These are phyloP conservation scores for Arthrobotrys musiformis DNA, from an alignment of 2,329 filamentous ascomycete species.

Conservation along the genomic window DNA sequence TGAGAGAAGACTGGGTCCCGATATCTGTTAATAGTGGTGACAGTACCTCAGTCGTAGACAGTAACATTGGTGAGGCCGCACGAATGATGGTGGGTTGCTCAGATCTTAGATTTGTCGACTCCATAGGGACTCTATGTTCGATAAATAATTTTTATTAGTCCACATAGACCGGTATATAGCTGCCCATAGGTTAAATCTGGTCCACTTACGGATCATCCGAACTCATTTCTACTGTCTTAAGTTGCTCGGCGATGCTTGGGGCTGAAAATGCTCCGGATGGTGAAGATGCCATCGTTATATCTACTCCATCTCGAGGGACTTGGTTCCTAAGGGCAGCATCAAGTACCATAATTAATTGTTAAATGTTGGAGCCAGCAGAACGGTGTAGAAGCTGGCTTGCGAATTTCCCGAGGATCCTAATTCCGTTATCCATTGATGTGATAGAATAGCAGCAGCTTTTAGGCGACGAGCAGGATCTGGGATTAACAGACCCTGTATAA, in stretches of 20 bases:
- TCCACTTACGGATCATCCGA: background rate
- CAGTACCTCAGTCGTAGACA: background rate
- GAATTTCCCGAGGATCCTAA: background rate
- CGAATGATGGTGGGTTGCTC: background rate
- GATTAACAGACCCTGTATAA: background rate
- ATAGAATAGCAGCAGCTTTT: background rate
- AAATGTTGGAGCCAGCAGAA: background rate
- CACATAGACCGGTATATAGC: background rate
- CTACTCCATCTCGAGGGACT: background rate
- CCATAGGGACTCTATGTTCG: no score
- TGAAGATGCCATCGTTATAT: constrained; percentile 3
- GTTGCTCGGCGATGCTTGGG: background rate
- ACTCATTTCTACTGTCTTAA: background rate
- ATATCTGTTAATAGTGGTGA: background rate
- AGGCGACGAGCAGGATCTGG: constrained; percentile 4
- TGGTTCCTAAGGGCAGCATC: background rate
- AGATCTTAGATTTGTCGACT: background rate
- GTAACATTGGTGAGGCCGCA: background rate
- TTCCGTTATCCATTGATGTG: constrained; percentile 1
- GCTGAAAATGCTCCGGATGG: background rate
- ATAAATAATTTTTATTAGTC: background rate
- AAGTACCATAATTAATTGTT: background rate
- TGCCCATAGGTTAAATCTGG: background rate
- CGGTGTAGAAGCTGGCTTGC: background rate
- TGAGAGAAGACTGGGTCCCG: background rate